A percentile compares a stretch with the other conserved stretches of the same genome.
phyloP scores from a whole-genome alignment of 148 eudicot species.

The Rhododendron kiyosumense region DNA sequence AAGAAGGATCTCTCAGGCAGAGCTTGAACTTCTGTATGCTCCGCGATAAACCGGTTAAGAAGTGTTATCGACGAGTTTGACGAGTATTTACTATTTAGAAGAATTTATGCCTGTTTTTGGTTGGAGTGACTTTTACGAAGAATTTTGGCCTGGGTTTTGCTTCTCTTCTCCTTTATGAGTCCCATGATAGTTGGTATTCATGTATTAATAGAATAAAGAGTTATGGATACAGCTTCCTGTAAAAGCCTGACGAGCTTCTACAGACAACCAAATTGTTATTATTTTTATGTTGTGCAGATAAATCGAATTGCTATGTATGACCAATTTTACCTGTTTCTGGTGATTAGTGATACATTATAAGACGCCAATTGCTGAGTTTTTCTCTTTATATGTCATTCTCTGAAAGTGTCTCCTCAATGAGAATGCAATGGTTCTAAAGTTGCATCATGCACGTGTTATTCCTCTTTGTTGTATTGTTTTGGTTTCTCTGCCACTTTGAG shows the following conservation, averaged over 20 bases:
- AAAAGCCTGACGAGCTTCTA: background rate
- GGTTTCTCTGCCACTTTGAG: background rate
- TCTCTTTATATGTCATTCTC: background rate
- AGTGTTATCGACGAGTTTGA: background rate
- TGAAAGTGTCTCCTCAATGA: background rate
- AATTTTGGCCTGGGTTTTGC: background rate
- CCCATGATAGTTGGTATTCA: background rate
- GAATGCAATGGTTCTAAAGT: background rate
- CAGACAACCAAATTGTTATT: background rate
- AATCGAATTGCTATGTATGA: background rate
- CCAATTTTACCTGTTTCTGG: background rate
- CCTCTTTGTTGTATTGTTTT: background rate
- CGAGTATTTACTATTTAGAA: background rate
- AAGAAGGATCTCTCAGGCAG: background rate
- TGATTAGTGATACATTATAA: background rate
- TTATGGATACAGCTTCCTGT: background rate
- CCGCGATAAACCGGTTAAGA: background rate
- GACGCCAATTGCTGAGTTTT: background rate
- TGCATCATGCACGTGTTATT: background rate
- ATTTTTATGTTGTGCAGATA: background rate
- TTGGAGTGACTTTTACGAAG: background rate
- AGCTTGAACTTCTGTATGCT: background rate
- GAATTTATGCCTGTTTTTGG: background rate
- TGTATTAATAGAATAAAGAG: background rate
- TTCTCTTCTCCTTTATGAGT: background rate